Percentiles rank a stretch among this genome's conserved stretches.
phyloP scores from a whole-genome alignment of 2,329 filamentous ascomycete species.

The Fusarium tanahbumbuense region DNA sequence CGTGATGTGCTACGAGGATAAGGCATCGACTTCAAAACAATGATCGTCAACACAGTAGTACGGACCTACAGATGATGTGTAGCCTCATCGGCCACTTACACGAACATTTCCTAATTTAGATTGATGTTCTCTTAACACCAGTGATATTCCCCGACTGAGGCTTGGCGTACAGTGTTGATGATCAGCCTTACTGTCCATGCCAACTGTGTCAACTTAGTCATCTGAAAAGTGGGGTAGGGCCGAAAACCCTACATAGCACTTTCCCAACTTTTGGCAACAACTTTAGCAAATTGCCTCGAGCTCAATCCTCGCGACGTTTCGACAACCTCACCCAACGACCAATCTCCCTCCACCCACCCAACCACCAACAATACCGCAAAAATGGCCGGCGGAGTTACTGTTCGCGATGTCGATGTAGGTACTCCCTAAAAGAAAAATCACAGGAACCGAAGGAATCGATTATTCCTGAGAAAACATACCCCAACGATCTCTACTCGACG shows the following conservation, averaged over 20 bases:
- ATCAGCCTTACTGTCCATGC: rapidly evolving
- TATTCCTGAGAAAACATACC: conserved; percentile 3
- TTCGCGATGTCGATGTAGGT: conserved; percentile 89
- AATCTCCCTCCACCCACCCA: conserved; percentile 39
- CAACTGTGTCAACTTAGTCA: conserved; percentile 38
- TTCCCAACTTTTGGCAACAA: conserved; percentile 32
- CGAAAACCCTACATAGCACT: conserved; percentile 48
- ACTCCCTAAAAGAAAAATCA: conserved; percentile 48
- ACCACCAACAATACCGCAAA: conserved; percentile 66
- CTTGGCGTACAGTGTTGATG: not conserved
- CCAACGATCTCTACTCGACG: conserved; percentile 39
- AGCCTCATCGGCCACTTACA: conserved; percentile 15
- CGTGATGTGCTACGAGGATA: not conserved
- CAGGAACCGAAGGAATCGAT: conserved; percentile 28
- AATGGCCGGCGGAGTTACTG: conserved; percentile 82
- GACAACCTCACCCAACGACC: conserved; percentile 50
- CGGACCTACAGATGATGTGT: not conserved
- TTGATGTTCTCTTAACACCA: not conserved
- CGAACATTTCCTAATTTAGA: conserved; percentile 23
- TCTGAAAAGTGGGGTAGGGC: conserved; percentile 43
- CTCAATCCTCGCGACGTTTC: conserved; percentile 45
- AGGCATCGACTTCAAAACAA: not conserved
- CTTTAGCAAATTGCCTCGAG: conserved; percentile 24
- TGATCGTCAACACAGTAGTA: not conserved
- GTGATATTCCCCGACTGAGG: not conserved